A percentile compares a stretch with the other conserved stretches of the same genome.
These are phyloP conservation scores for Orychophragmus violaceus DNA, from an alignment of 345 rosid genomes.

Conservation along the genomic window DNA sequence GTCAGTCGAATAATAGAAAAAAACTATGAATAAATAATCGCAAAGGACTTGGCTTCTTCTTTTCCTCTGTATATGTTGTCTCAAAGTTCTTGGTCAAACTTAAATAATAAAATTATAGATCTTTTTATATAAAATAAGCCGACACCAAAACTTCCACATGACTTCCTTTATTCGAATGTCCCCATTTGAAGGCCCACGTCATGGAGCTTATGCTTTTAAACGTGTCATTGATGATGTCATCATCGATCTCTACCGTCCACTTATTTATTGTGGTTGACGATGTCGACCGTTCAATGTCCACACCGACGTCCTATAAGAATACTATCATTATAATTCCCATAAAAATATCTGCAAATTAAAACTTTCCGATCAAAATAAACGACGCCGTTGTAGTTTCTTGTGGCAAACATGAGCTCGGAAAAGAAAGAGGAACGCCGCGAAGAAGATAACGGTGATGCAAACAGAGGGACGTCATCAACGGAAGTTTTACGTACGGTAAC, in stretches of 20 bases:
- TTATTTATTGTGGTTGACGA: background rate
- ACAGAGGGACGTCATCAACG: background rate
- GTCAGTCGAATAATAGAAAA: background rate
- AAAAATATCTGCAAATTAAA: background rate
- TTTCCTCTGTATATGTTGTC: background rate
- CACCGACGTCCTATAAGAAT: conserved; percentile 20
- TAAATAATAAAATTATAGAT: conserved; percentile 1
- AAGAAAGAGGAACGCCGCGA: background rate
- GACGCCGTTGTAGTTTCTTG: background rate
- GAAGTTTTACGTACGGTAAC: conserved; percentile 23
- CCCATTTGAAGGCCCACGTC: conserved; percentile 7
- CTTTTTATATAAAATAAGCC: background rate
- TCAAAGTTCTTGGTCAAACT: conserved; percentile 10
- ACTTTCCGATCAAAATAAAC: background rate
- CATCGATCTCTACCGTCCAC: conserved; percentile 19
- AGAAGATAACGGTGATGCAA: conserved; percentile 6
- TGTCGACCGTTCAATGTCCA: background rate
- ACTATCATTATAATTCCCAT: background rate
- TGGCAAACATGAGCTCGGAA: conserved; percentile 13
- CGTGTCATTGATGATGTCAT: conserved; percentile 13
- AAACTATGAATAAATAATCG: background rate
- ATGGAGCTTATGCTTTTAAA: background rate
- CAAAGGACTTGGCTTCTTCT: background rate
- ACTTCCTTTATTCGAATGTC: conserved; percentile 18
- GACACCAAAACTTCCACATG: conserved; percentile 14